Evolutionary conservation across 148 eudicot genomes (phyloP).

Genomic region (Salicornia ramosissima): DNA sequence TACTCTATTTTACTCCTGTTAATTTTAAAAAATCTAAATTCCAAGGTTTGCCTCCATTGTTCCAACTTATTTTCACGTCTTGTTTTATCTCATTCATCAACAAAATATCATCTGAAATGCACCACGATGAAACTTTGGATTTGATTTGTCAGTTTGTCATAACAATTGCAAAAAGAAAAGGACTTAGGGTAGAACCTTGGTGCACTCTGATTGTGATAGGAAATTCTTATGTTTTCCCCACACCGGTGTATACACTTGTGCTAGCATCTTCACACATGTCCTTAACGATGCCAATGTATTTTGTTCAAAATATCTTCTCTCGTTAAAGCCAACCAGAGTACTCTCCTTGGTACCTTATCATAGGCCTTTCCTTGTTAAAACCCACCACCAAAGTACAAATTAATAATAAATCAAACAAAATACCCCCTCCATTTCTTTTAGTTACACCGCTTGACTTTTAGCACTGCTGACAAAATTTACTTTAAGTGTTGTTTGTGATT

Average conservation of each 20-base stretch:
- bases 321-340: neutral
- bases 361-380: neutral
- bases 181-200: neutral
- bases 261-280: neutral
- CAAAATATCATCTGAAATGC: neutral
- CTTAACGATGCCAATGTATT: neutral
- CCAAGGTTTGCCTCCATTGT: neutral
- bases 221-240: neutral
- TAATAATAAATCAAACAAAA: no score
- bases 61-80: no score
- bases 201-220: neutral
- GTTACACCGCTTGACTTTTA: no score
- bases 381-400: no score
- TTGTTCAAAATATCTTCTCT: neutral
- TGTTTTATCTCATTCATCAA: no score
- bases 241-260: neutral
- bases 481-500: no score
- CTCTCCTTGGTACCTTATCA: neutral
- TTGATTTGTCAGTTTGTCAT: neutral
- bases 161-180: neutral
- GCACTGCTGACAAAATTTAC: no score
- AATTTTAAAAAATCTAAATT: neutral
- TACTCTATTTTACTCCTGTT: neutral
- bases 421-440: no score
- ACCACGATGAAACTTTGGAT: neutral